phyloP scores from a whole-genome alignment of 2,329 filamentous ascomycete genomes.

The Macrophomina tecta region DNA sequence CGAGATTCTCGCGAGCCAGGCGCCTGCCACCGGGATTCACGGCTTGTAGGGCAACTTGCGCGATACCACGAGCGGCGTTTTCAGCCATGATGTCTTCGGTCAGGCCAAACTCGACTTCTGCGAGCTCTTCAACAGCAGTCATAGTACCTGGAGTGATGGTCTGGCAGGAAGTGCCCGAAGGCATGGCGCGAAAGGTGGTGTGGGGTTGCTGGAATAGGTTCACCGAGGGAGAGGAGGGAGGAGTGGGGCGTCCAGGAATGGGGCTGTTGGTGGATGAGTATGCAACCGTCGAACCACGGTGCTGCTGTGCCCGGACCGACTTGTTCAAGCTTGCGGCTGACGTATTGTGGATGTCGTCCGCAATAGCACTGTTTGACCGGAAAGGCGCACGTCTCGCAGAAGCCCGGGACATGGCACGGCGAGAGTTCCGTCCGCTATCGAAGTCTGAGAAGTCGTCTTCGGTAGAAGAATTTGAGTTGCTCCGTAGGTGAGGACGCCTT shows the following conservation, averaged over 20 bases:
- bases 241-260: constrained; percentile 39
- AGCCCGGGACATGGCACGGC: constrained; percentile 47
- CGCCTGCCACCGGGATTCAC: constrained; percentile 65
- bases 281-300: constrained; percentile 24
- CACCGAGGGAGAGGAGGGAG: constrained; percentile 45
- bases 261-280: constrained; percentile 43
- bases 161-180: constrained; percentile 61
- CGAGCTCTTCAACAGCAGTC: constrained; percentile 90
- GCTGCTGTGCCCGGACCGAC: constrained; percentile 21
- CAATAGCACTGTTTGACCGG: constrained; percentile 48
- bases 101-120: constrained; percentile 83
- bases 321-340: constrained; percentile 34
- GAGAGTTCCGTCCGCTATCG: constrained; percentile 45
- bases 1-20: constrained; percentile 54
- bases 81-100: constrained; percentile 91
- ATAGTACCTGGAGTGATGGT: constrained; percentile 77
- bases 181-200: constrained; percentile 55
- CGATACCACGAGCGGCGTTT: constrained; percentile 86
- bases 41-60: constrained; percentile 77
- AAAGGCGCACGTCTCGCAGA: constrained; percentile 46
- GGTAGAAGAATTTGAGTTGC: constrained; percentile 37
- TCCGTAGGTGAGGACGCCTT: constrained; percentile 38
- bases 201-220: constrained; percentile 28
- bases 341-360: constrained; percentile 43
- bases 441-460: constrained; percentile 46